These are phyloP conservation scores for Rhizophora apiculata DNA, from an alignment of 345 rosid genomes.

Conservation along the genomic window DNA sequence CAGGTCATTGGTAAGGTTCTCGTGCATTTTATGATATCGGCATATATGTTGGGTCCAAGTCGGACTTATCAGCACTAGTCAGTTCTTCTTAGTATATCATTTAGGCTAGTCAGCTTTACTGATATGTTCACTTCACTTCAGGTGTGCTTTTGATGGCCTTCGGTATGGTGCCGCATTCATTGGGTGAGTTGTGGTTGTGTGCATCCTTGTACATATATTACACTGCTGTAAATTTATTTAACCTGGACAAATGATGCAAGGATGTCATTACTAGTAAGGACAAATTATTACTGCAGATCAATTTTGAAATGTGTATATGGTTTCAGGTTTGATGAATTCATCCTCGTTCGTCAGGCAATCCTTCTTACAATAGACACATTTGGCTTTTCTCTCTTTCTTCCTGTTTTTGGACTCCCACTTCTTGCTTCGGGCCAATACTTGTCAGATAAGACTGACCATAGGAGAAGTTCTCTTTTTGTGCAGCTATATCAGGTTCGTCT, in stretches of 20 bases:
- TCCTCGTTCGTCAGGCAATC: constrained; percentile 80
- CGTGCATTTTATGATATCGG: not conserved
- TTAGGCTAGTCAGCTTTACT: not conserved
- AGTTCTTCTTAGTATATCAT: not conserved
- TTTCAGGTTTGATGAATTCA: constrained; percentile 89
- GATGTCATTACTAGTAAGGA: not conserved
- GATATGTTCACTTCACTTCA: constrained; percentile 22
- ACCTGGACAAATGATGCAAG: not conserved
- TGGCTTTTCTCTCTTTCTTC: constrained; percentile 81
- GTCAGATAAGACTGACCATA: constrained; percentile 24
- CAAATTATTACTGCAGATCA: not conserved
- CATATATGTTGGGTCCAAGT: not conserved
- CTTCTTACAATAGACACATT: constrained; percentile 84
- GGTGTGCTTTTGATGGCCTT: constrained; percentile 99
- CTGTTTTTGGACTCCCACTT: constrained; percentile 75
- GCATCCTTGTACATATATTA: not conserved
- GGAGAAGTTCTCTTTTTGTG: constrained; percentile 13
- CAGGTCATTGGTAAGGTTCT: constrained; percentile 80
- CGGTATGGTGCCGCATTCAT: constrained; percentile 92
- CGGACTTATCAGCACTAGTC: not conserved
- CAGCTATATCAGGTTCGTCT: constrained; percentile 55
- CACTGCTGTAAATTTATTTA: not conserved
- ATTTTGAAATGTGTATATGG: constrained; percentile 1
- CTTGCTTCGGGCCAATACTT: constrained; percentile 32
- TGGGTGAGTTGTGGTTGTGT: constrained; percentile 53